These are phyloP conservation scores for Fulvia fulva DNA, from an alignment of 2,329 filamentous ascomycete genomes.

Conservation along the genomic window DNA sequence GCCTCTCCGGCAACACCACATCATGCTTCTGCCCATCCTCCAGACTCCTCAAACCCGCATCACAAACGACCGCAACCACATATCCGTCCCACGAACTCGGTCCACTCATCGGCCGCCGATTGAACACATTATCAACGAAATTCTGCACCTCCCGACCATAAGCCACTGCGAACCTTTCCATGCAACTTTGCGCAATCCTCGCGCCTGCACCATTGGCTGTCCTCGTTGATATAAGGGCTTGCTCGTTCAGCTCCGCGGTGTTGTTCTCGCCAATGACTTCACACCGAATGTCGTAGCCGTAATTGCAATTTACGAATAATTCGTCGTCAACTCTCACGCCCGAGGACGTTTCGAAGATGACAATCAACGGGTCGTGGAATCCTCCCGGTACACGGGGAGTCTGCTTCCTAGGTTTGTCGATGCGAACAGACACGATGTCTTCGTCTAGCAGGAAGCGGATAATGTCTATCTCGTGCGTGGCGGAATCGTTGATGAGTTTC, in stretches of 20 bases:
- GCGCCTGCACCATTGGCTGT: not conserved
- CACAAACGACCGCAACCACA: not conserved
- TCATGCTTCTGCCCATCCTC: not conserved
- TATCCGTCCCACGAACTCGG: not conserved
- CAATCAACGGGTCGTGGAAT: not conserved
- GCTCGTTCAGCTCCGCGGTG: not conserved
- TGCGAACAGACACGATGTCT: not conserved
- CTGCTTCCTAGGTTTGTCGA: not conserved
- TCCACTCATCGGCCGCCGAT: not conserved
- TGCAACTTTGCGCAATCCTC: not conserved
- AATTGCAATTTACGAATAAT: not conserved
- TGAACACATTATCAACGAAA: not conserved
- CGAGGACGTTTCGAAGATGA: not conserved
- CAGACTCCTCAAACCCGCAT: not conserved
- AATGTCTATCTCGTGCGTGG: slow-evolving; percentile 1
- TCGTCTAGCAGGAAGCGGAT: not conserved
- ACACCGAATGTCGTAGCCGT: slow-evolving; percentile 3
- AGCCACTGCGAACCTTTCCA: not conserved
- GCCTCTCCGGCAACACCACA: not conserved
- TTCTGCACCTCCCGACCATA: slow-evolving; percentile 2
- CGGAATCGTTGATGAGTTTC: not conserved
- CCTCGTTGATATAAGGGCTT: not conserved
- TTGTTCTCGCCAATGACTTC: not conserved
- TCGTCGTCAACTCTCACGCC: not conserved
- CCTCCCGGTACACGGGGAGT: not conserved